Conservation (phyloP, 495 filamentous ascomycete genomes). For the Xylaria acuta region DNA sequence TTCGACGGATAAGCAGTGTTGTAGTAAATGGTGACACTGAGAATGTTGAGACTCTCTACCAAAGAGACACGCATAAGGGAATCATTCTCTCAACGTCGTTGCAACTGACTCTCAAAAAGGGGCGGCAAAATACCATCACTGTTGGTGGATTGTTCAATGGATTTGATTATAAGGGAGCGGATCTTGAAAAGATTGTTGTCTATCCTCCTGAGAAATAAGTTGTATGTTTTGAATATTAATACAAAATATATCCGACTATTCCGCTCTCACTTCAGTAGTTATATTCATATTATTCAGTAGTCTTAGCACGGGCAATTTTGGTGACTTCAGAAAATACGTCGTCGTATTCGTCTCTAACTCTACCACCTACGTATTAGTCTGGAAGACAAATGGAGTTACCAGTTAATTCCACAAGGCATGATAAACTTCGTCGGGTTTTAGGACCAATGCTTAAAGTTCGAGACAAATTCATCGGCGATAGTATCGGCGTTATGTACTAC, state of each 20-base stretch:
- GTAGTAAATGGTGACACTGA: conserved; percentile 47
- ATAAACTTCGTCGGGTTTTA: neutral
- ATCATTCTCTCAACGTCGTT: conserved; percentile 52
- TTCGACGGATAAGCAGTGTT: conserved; percentile 52
- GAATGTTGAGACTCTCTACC: conserved; percentile 47
- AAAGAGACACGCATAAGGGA: conserved; percentile 55
- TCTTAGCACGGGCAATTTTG: neutral
- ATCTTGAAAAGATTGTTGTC: conserved; percentile 52
- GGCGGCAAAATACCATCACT: conserved; percentile 49
- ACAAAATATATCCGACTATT: neutral
- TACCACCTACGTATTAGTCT: neutral
- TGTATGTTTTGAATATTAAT: neutral
- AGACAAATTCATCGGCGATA: conserved; percentile 13
- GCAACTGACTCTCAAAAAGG: conserved; percentile 44
- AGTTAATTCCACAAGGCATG: neutral
- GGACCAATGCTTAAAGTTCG: neutral
- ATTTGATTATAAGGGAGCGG: conserved; percentile 48
- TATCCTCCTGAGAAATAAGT: conserved; percentile 47
- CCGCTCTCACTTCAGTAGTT: too few relatives aligned
- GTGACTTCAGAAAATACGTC: neutral
- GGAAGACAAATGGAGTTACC: neutral
- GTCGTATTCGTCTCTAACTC: neutral
- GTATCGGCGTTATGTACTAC: conserved; percentile 12
- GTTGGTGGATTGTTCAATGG: conserved; percentile 51
- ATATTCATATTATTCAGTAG: too few relatives aligned